Evolutionary conservation across 768 basidiomycete species (phyloP), one percentile per base, ranked within the genome.

Genomic region (Boletus sp.): DNA sequence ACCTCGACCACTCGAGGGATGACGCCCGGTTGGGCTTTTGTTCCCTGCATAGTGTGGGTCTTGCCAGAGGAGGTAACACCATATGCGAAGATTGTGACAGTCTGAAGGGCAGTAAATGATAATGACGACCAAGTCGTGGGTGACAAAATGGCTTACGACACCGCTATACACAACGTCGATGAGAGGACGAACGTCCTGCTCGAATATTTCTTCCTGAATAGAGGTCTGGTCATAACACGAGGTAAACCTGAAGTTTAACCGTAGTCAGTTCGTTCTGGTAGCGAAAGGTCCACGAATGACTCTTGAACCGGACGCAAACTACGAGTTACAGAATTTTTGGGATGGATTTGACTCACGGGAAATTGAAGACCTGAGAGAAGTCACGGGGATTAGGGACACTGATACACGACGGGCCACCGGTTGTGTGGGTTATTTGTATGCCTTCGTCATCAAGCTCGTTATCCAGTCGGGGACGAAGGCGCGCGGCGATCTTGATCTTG

Each of bases 1-100:
- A 87, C 91, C 68, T 83, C 73, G n/a, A 94, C 85, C 7, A 86
- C 84, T 29, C 90, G 80, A 24, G 91, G 91, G 61, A 94, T 94
- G 53, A 95, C 86, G 1, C 93, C 93, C n/a, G 89, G 90, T 33
- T 90, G 79, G 1, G 77, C 47, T 37, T 73, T 79, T 7, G 79
- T 84, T 37, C 93, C 93, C 73, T 94, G 92, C 90, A 96, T 95
- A 0, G 94, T 96, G 70, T 93, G 84, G 0, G 92, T 95, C 77
- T 94, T 94, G 17, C 92, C 93, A 6, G 89, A 92, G 2, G 90
- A 92, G 10, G 92, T 94, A 12, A 94, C 92, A 7, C 93, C 93
- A 71, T 94, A 94, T 1, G 91, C 90, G 61, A 94, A 94, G 15
- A 94, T 85, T 10, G 92, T 94, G 4, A 92, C 85, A 0, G 88